phyloP scores from a whole-genome alignment of 176 grass and related monocot species.

The Aegilops sharonensis region DNA sequence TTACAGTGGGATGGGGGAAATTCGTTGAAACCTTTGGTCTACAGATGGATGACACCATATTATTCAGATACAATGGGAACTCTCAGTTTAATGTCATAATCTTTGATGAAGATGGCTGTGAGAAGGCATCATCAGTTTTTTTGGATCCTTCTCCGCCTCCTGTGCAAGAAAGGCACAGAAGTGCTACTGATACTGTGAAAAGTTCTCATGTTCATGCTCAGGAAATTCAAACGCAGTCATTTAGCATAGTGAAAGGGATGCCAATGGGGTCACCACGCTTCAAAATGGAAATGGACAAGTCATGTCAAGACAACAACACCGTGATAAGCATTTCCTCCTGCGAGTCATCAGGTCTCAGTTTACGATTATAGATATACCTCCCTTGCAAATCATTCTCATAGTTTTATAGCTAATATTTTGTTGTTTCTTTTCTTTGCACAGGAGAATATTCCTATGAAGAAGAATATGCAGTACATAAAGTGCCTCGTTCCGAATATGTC shows the following conservation, averaged over 20 bases:
- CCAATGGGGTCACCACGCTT: neutral
- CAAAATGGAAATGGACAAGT: neutral
- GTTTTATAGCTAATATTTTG: neutral
- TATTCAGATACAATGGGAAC: neutral
- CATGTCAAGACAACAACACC: neutral
- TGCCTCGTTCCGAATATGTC: neutral
- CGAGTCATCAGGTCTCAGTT: neutral
- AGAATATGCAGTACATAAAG: neutral
- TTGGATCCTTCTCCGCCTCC: neutral
- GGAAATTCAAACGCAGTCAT: neutral
- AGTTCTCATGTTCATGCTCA: neutral
- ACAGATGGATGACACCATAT: neutral
- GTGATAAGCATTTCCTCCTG: neutral
- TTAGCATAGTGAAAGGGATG: too few species aligned
- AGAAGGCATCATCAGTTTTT: neutral
- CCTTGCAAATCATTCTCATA: neutral
- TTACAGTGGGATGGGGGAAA: constrained; percentile 1
- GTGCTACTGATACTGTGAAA: neutral
- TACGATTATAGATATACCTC: neutral
- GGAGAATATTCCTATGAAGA: neutral
- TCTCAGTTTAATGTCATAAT: constrained; percentile 9
- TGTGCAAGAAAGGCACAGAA: neutral
- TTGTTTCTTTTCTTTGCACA: neutral
- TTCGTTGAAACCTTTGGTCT: neutral
- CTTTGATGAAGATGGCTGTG: neutral